Conservation (phyloP, 179 eudicot species). For the Silene noctiflora region DNA sequence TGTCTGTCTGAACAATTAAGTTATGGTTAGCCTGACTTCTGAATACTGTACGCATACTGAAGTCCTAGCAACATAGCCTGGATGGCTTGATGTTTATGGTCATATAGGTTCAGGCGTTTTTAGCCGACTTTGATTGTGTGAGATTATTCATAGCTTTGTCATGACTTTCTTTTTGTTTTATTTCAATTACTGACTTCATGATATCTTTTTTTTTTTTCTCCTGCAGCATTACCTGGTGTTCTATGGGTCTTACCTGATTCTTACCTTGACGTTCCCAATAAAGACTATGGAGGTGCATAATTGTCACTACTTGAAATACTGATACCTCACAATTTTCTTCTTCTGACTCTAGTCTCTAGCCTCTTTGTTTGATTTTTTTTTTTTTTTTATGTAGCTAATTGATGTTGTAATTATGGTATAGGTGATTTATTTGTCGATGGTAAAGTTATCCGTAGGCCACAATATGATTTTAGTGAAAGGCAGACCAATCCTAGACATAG, state of each 20-base stretch:
- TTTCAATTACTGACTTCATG: conserved; percentile 3
- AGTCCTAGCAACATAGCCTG: not conserved
- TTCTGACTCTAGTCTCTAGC: not conserved
- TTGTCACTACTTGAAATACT: not conserved
- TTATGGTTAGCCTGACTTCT: not conserved
- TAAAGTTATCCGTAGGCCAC: conserved; percentile 79
- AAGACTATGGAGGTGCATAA: conserved; percentile 91
- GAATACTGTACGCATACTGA: not conserved
- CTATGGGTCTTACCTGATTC: conserved; percentile 98
- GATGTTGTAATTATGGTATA: conserved; percentile 20
- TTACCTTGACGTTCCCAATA: conserved; percentile 92
- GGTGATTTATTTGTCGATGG: conserved; percentile 86
- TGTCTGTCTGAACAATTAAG: not conserved
- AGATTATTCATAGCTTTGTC: not conserved
- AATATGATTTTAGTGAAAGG: conserved; percentile 62
- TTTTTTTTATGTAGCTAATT: conserved; percentile 4
- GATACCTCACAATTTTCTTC: conserved; percentile 1
- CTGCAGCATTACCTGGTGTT: conserved; percentile 70
- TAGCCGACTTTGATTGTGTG: not conserved
- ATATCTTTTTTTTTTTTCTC: conserved; percentile 1
- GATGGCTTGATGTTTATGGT: not conserved
- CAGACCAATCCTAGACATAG: conserved; percentile 44
- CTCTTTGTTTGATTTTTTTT: not conserved
- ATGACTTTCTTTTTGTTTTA: not conserved
- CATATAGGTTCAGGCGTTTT: not conserved